Conservation (phyloP, 495 filamentous ascomycete genomes). For the Xylaria sp. region DNA sequence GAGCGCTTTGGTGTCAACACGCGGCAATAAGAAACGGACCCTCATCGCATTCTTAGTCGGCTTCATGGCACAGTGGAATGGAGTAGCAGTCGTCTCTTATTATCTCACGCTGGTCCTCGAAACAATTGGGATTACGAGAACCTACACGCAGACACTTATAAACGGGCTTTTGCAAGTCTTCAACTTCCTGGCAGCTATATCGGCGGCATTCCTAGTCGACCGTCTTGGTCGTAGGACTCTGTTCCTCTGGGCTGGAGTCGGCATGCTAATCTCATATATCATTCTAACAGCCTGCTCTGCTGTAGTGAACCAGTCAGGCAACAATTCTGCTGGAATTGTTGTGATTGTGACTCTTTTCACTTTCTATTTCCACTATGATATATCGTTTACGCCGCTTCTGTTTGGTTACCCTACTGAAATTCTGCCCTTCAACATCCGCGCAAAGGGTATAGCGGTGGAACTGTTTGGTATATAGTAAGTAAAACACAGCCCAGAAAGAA, state of each 20-base stretch:
- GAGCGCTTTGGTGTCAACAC: slow-evolving; percentile 32
- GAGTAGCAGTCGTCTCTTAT: slow-evolving; percentile 44
- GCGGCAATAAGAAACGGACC: slow-evolving; percentile 36
- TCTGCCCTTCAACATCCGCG: slow-evolving; percentile 49
- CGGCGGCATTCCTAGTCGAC: slow-evolving; percentile 52
- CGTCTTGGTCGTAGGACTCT: slow-evolving; percentile 54
- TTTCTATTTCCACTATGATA: slow-evolving; percentile 55
- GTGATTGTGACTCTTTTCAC: slow-evolving; percentile 51
- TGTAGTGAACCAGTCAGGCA: slow-evolving; percentile 39
- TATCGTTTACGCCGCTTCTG: slow-evolving; percentile 37
- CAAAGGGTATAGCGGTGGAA: slow-evolving; percentile 56
- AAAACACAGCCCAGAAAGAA: not conserved
- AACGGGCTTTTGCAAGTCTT: slow-evolving; percentile 50
- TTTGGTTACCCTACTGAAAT: slow-evolving; percentile 50
- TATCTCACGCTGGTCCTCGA: slow-evolving; percentile 46
- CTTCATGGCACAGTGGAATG: slow-evolving; percentile 45
- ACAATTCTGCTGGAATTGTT: slow-evolving; percentile 43
- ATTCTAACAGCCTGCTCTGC: slow-evolving; percentile 54
- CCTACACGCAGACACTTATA: slow-evolving; percentile 47
- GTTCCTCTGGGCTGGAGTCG: slow-evolving; percentile 56
- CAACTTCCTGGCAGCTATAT: slow-evolving; percentile 45
- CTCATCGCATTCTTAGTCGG: slow-evolving; percentile 39
- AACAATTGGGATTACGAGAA: slow-evolving; percentile 47
- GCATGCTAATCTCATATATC: slow-evolving; percentile 61
- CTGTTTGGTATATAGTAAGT: slow-evolving; percentile 47